Evolutionary conservation across 257 asterid genomes (phyloP).

Genomic region (Petunia axillaris): DNA sequence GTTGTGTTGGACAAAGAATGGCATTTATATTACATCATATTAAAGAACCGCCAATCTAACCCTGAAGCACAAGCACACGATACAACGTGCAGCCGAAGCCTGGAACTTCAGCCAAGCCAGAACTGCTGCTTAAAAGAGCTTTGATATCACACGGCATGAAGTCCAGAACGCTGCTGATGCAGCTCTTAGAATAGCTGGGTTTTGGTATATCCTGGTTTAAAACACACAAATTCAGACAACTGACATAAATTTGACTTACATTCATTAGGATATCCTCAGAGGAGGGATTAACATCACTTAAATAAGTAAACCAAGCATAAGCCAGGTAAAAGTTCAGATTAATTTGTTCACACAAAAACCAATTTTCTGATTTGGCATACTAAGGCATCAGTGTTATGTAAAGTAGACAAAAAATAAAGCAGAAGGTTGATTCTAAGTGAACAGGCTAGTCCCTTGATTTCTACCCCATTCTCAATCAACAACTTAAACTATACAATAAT

Average conservation of each 20-base stretch:
- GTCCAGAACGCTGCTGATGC: slow-evolving; percentile 97
- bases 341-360: background rate
- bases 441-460: background rate
- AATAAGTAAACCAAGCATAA: background rate
- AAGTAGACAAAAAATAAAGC: background rate
- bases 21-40: slow-evolving; percentile 37
- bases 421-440: background rate
- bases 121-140: slow-evolving; percentile 64
- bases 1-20: slow-evolving; percentile 22
- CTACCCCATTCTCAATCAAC: background rate
- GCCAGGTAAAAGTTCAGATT: background rate
- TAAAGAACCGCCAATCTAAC: slow-evolving; percentile 21
- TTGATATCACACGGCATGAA: slow-evolving; percentile 82
- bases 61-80: slow-evolving; percentile 23
- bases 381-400: background rate
- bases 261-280: background rate
- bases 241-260: slow-evolving; percentile 7
- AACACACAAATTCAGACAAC: slow-evolving; percentile 14
- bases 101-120: slow-evolving; percentile 11
- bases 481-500: background rate
- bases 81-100: background rate
- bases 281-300: background rate
- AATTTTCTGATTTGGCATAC: background rate
- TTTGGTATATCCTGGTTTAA: slow-evolving; percentile 79
- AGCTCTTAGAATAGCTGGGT: slow-evolving; percentile 80